Conservation (phyloP, 305 asterid genomes). For the Ajuga reptans region DNA sequence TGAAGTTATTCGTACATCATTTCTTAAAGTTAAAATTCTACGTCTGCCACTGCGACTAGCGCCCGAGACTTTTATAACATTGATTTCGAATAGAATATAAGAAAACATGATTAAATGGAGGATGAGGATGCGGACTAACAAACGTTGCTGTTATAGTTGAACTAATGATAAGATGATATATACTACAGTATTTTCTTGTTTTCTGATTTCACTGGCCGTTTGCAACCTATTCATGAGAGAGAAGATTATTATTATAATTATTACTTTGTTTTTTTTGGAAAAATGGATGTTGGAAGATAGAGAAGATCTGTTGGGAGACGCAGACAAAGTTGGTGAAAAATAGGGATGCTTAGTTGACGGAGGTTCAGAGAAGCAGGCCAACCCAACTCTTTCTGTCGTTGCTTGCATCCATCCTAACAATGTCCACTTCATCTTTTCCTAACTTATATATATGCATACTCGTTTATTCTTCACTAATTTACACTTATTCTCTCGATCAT, state of each 20-base stretch:
- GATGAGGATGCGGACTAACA: too few relatives aligned
- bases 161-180: too few relatives aligned
- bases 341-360: slow-evolving; percentile 31
- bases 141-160: too few relatives aligned
- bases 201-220: not conserved
- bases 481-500: not conserved
- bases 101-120: too few relatives aligned
- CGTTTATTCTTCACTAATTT: not conserved
- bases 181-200: not conserved
- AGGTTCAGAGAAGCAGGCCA: slow-evolving; percentile 21
- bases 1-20: too few relatives aligned
- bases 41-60: too few relatives aligned
- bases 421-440: not conserved
- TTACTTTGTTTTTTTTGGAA: not conserved
- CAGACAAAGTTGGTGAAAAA: not conserved
- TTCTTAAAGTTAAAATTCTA: too few relatives aligned
- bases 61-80: too few relatives aligned
- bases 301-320: not conserved
- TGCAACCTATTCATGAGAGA: not conserved
- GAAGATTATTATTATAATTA: too few relatives aligned
- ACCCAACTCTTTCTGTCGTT: not conserved
- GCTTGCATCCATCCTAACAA: slow-evolving; percentile 21
- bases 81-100: too few relatives aligned
- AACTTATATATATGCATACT: not conserved
- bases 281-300: not conserved